Percentiles rank a stretch among this genome's conserved stretches.
Evolutionary conservation across 257 asterid species (phyloP).

Genomic region (Penstemon davidsonii): DNA sequence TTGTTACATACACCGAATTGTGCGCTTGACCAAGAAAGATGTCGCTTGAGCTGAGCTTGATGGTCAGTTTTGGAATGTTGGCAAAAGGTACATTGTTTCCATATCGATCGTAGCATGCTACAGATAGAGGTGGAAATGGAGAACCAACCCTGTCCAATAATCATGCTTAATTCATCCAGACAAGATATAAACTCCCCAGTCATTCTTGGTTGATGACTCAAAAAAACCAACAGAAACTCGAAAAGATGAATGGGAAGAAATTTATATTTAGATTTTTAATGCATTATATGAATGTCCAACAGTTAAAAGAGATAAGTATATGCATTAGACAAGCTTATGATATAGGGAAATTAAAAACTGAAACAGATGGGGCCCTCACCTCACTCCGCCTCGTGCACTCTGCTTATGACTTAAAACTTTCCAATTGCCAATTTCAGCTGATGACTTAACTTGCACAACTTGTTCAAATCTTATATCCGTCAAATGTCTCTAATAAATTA

Average conservation of each 20-base stretch:
- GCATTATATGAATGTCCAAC: too few species aligned
- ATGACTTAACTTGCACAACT: conserved; percentile 44
- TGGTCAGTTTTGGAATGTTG: conserved; percentile 32
- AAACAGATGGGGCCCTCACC: conserved; percentile 35
- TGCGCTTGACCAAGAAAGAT: conserved; percentile 29
- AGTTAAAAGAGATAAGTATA: too few species aligned
- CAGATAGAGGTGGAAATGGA: conserved; percentile 30
- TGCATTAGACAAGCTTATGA: too few species aligned
- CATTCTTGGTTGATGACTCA: too few species aligned
- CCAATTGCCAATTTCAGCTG: conserved; percentile 48
- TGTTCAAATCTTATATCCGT: conserved; percentile 33
- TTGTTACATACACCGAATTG: conserved; percentile 30
- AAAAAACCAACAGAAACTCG: too few species aligned
- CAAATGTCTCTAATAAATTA: conserved; percentile 34
- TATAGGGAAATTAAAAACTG: too few species aligned
- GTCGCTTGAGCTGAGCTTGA: conserved; percentile 31
- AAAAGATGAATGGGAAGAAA: too few species aligned
- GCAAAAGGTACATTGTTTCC: conserved; percentile 40
- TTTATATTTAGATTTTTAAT: too few species aligned
- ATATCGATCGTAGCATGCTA: conserved; percentile 54
- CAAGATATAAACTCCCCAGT: too few species aligned
- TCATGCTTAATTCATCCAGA: not conserved
- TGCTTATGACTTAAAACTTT: conserved; percentile 32
- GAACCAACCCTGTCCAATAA: conserved; percentile 55
- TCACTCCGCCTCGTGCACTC: conserved; percentile 23